phyloP scores from a whole-genome alignment of 1,284 basidiomycete species.

The Xerocomus nothofagi region DNA sequence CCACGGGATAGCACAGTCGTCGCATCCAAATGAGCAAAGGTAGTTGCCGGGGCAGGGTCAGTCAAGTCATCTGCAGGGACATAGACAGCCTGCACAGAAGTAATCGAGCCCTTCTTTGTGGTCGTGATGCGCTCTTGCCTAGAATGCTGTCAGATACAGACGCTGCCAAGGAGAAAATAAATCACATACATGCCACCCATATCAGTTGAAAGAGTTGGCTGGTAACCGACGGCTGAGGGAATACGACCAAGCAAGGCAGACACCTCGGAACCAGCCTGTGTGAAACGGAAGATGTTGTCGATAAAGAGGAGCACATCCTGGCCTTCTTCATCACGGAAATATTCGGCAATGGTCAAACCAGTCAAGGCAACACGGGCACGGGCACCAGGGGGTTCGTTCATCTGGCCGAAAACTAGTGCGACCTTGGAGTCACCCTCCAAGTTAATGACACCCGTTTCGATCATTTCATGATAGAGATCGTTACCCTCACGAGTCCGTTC shows the following conservation, averaged over 20 bases:
- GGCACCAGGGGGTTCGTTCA: conserved; percentile 99
- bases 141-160: conserved; percentile 17
- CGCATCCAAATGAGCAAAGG: conserved; percentile 99
- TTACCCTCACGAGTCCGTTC: conserved; percentile 99
- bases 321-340: conserved; percentile 99
- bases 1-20: conserved; percentile 98
- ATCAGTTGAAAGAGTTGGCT: conserved; percentile 98
- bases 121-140: conserved; percentile 99
- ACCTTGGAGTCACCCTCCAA: conserved; percentile 98
- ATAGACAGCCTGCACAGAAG: conserved; percentile 99
- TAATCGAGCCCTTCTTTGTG: conserved; percentile 99
- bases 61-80: conserved; percentile 99
- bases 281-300: conserved; percentile 99
- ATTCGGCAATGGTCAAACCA: conserved; percentile 98
- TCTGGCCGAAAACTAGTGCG: conserved; percentile 99
- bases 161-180: not conserved
- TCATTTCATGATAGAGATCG: conserved; percentile 99
- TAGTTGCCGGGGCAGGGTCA: conserved; percentile 98
- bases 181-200: conserved; percentile 96
- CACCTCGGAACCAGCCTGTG: conserved; percentile 99
- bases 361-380: conserved; percentile 99
- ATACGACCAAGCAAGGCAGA: conserved; percentile 99
- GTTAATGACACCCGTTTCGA: conserved; percentile 99
- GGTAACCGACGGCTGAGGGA: conserved; percentile 99
- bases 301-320: conserved; percentile 99